These are phyloP conservation scores for Aspergillus neotritici DNA, from an alignment of 2,329 filamentous ascomycete genomes.

Conservation along the genomic window DNA sequence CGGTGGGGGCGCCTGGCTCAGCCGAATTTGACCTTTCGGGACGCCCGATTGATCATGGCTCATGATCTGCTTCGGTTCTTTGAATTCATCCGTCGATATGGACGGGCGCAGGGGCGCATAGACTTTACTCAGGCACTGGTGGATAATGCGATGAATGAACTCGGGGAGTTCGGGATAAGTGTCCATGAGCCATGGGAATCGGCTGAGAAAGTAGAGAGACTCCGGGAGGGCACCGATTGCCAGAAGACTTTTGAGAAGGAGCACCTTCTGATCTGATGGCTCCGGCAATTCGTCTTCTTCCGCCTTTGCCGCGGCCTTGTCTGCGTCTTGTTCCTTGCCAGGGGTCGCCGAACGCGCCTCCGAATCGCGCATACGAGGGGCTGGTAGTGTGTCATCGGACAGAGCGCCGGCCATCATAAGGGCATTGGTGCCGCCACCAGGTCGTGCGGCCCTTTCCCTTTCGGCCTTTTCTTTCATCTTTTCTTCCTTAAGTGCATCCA, in stretches of 20 bases:
- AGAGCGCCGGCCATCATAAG: conserved; percentile 81
- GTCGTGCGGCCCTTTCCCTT: conserved; percentile 64
- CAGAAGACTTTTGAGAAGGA: conserved; percentile 75
- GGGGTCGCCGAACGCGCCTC: conserved; percentile 48
- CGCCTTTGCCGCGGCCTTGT: conserved; percentile 31
- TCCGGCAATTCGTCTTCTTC: conserved; percentile 57
- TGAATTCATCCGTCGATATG: conserved; percentile 35
- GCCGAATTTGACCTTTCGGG: conserved; percentile 63
- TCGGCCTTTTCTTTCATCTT: conserved; percentile 72
- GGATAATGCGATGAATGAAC: conserved; percentile 76
- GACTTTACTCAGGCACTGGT: conserved; percentile 75
- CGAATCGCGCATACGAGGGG: conserved; percentile 48
- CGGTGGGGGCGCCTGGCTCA: conserved; percentile 55
- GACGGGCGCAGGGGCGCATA: conserved; percentile 51
- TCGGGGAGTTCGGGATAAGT: conserved; percentile 75
- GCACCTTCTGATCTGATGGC: conserved; percentile 80
- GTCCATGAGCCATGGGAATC: conserved; percentile 88
- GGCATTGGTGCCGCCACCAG: conserved; percentile 72
- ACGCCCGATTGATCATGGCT: conserved; percentile 61
- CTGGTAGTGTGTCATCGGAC: conserved; percentile 66
- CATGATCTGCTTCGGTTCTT: conserved; percentile 47
- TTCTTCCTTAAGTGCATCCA: conserved; percentile 66
- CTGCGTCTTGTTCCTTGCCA: conserved; percentile 50
- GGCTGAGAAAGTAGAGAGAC: conserved; percentile 82
- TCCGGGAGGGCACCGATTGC: conserved; percentile 91